A percentile compares a stretch with the other conserved stretches of the same genome.
Evolutionary conservation across 441 rosid species (phyloP).

Genomic region (Kokia cookei): DNA sequence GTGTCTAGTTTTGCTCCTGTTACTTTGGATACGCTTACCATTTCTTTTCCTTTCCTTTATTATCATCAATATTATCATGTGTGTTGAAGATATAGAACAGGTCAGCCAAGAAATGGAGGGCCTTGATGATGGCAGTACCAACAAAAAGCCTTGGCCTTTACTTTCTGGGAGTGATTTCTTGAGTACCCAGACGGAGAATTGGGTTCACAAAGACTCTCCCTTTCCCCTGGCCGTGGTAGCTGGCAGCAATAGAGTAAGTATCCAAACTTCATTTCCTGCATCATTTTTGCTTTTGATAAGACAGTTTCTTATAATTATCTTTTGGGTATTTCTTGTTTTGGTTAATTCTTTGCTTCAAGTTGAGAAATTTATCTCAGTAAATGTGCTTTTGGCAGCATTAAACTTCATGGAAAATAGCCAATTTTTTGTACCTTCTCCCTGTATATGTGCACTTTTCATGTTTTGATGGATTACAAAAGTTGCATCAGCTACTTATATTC

Average conservation of each 20-base stretch:
- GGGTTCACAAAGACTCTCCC: conserved; percentile 23
- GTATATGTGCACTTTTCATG: not conserved
- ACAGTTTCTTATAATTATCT: not conserved
- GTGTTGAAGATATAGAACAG: conserved; percentile 43
- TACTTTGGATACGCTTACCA: not conserved
- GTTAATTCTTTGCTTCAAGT: not conserved
- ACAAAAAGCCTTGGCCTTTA: conserved; percentile 20
- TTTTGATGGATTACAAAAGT: not conserved
- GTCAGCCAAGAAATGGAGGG: conserved; percentile 27
- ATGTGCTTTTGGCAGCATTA: not conserved
- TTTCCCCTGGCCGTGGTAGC: conserved; percentile 18
- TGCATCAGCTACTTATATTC: not conserved
- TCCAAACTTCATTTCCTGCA: conserved; percentile 32
- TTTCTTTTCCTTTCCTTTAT: not conserved
- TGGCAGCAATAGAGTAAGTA: conserved; percentile 20
- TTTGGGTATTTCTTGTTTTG: not conserved
- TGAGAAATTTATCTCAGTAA: not conserved
- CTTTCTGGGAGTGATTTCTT: conserved; percentile 33
- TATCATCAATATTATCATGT: conserved; percentile 19
- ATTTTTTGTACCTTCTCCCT: not conserved
- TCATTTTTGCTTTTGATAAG: conserved; percentile 1
- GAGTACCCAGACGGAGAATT: conserved; percentile 40
- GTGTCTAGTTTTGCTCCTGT: not conserved
- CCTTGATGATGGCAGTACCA: conserved; percentile 2
- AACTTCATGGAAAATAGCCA: not conserved